These are phyloP conservation scores for Rubroshorea leprosula DNA, from an alignment of 345 rosid species.

Conservation along the genomic window DNA sequence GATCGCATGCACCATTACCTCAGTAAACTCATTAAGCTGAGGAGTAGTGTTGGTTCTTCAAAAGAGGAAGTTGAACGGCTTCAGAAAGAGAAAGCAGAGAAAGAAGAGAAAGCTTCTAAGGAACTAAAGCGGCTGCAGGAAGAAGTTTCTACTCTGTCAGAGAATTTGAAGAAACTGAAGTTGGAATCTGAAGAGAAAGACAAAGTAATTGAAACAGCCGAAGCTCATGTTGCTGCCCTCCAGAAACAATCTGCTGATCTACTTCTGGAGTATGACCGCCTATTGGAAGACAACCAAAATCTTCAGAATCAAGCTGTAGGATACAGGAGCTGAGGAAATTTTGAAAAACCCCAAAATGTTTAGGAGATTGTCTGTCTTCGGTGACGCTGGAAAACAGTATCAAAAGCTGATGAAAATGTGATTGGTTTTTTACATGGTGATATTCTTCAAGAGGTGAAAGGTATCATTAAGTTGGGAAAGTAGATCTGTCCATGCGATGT, in stretches of 20 bases:
- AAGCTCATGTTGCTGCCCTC: slow-evolving; percentile 67
- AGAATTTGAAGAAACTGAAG: slow-evolving; percentile 60
- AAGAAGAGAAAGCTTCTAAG: slow-evolving; percentile 55
- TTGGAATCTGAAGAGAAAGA: slow-evolving; percentile 61
- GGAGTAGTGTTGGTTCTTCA: slow-evolving; percentile 54
- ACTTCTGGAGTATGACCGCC: slow-evolving; percentile 75
- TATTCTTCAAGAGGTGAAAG: slow-evolving; percentile 1
- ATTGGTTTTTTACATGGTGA: background rate
- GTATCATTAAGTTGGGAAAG: background rate
- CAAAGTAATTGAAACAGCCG: slow-evolving; percentile 66
- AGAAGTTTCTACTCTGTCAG: slow-evolving; percentile 38
- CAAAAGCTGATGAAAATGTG: background rate
- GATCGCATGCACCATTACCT: slow-evolving; percentile 84
- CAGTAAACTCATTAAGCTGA: slow-evolving; percentile 50
- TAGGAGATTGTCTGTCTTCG: slow-evolving; percentile 1
- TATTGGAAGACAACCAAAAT: slow-evolving; percentile 80
- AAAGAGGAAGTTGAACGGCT: slow-evolving; percentile 61
- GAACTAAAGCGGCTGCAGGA: slow-evolving; percentile 52
- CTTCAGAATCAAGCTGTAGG: slow-evolving; percentile 67
- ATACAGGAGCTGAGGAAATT: slow-evolving; percentile 28
- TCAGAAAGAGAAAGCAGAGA: slow-evolving; percentile 60
- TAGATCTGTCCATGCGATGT: background rate
- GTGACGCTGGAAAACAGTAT: slow-evolving; percentile 1
- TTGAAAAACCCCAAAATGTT: slow-evolving; percentile 6
- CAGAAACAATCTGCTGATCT: slow-evolving; percentile 85